Percentiles rank a stretch among this genome's conserved stretches.
phyloP scores from a whole-genome alignment of 1,284 basidiomycete species.

The Termitomyces sp. region DNA sequence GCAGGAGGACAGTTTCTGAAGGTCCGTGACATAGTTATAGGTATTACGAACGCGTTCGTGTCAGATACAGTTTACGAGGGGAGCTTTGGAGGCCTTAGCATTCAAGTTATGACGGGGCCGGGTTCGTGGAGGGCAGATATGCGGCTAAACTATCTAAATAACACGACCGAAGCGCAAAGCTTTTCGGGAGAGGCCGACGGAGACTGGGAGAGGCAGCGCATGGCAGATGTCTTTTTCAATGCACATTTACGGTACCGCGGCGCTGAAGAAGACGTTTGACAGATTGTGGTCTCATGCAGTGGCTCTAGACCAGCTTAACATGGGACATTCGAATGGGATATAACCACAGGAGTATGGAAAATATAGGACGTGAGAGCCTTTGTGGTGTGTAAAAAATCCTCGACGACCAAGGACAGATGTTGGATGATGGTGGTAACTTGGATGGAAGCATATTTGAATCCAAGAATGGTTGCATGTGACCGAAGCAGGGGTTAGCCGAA shows the following conservation, averaged over 20 bases:
- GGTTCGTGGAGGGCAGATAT: background rate
- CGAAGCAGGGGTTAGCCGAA: slow-evolving; percentile 20
- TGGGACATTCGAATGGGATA: background rate
- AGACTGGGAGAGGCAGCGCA: background rate
- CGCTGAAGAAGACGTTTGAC: background rate
- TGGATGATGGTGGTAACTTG: background rate
- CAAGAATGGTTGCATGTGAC: slow-evolving; percentile 22
- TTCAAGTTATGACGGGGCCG: no score
- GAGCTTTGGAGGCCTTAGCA: no score
- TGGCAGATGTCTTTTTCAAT: background rate
- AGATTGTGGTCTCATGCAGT: slow-evolving; percentile 1
- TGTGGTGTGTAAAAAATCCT: background rate
- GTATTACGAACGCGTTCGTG: background rate
- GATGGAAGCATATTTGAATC: slow-evolving; percentile 1
- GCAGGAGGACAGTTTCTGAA: background rate
- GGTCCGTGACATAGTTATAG: no score
- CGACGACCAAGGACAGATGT: background rate
- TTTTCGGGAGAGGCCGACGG: slow-evolving; percentile 5
- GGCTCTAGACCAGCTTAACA: background rate
- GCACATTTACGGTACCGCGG: background rate
- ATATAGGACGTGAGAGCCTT: background rate
- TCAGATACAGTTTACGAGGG: no score
- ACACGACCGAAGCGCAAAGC: background rate
- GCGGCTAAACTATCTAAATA: background rate
- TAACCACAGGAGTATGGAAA: background rate